Evolutionary conservation across 257 asterid species (phyloP).

Genomic region (Przewalskia tangutica): DNA sequence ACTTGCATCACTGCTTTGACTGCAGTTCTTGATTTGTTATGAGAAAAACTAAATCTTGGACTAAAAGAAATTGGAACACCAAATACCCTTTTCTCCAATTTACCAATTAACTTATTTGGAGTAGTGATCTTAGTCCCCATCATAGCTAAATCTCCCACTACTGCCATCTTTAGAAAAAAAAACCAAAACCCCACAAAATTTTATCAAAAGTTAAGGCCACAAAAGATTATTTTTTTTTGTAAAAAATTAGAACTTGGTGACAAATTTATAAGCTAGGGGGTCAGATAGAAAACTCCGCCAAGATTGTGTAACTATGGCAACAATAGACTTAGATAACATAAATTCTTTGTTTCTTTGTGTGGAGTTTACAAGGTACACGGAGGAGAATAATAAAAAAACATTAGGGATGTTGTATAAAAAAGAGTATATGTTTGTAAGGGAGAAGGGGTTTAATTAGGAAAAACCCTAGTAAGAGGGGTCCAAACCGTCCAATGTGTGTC

Average conservation of each 20-base stretch:
- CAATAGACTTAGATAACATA: not conserved
- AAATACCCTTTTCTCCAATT: slow-evolving; percentile 21
- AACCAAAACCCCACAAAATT: not conserved
- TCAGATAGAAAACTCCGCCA: slow-evolving; percentile 36
- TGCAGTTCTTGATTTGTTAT: slow-evolving; percentile 5
- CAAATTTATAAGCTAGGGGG: not conserved
- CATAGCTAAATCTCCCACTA: slow-evolving; percentile 33
- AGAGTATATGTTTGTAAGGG: not conserved
- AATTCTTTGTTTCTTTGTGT: not conserved
- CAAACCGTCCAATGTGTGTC: not conserved
- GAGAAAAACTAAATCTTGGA: slow-evolving; percentile 10
- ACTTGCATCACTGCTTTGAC: slow-evolving; percentile 44
- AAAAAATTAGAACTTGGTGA: not conserved
- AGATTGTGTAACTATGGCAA: slow-evolving; percentile 2
- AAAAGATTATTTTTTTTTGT: not conserved
- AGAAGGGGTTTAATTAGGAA: not conserved
- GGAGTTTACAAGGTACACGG: slow-evolving; percentile 21
- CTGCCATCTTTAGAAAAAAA: slow-evolving; percentile 35
- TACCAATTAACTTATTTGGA: slow-evolving; percentile 18
- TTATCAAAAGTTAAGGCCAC: slow-evolving; percentile 5
- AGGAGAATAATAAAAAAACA: not conserved
- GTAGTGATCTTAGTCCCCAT: slow-evolving; percentile 21
- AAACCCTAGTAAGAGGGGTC: not conserved
- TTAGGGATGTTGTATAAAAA: not conserved
- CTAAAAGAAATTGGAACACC: slow-evolving; percentile 22